Conservation (phyloP, 1,139 yeast species). For the Pichia norvegensis region DNA sequence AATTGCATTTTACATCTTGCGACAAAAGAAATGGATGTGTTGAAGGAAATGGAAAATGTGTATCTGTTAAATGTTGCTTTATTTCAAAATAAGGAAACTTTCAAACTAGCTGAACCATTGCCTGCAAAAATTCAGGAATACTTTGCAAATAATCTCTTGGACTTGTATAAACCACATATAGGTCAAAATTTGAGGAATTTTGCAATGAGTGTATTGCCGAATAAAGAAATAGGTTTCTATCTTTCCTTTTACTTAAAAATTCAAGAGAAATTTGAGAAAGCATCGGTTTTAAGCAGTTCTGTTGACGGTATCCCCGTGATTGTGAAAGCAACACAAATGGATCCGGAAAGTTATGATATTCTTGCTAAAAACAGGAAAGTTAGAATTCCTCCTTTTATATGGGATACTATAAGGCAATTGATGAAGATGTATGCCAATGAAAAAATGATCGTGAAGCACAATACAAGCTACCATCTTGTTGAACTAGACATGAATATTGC, state of each 20-base stretch:
- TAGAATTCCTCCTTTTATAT: neutral
- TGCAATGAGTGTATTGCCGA: neutral
- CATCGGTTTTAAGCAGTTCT: neutral
- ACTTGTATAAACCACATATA: neutral
- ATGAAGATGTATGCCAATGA: neutral
- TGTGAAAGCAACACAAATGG: neutral
- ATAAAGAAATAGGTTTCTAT: neutral
- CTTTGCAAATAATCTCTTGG: neutral
- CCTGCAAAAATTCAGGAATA: neutral
- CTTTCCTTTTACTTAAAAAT: too few species aligned
- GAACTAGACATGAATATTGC: neutral
- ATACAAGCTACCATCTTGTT: neutral
- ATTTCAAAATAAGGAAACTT: neutral
- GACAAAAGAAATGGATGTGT: neutral
- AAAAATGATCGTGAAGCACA: neutral
- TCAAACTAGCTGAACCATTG: neutral
- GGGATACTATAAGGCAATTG: neutral
- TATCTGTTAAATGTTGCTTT: neutral
- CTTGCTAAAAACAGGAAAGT: neutral
- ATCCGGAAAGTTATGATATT: neutral
- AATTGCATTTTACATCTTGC: neutral
- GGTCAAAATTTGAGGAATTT: neutral
- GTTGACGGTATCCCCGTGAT: neutral
- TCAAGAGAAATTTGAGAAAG: neutral
- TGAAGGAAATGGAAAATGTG: neutral